phyloP scores from a whole-genome alignment of 2,329 filamentous ascomycete genomes.

The Fusarium fujikuroi region DNA sequence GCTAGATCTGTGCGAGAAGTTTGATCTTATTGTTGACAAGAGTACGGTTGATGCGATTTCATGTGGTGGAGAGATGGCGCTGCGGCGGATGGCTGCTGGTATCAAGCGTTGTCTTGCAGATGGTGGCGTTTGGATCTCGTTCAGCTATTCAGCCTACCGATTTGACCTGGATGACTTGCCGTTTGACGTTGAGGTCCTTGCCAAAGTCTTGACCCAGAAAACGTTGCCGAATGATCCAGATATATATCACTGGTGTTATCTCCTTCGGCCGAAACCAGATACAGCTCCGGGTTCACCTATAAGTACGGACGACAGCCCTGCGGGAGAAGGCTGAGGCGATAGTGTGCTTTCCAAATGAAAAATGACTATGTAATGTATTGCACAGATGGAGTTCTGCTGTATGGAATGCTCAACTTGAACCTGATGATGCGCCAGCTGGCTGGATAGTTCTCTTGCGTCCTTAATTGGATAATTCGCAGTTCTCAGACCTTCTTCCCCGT shows the following conservation, averaged over 20 bases:
- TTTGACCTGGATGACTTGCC: constrained; percentile 53
- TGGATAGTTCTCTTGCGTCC: background rate
- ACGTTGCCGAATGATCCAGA: constrained; percentile 56
- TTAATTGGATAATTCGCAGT: background rate
- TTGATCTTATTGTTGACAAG: constrained; percentile 60
- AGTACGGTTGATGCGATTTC: constrained; percentile 61
- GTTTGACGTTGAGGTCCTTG: constrained; percentile 56
- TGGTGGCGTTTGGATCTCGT: constrained; percentile 57
- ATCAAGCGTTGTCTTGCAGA: constrained; percentile 51
- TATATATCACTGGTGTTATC: constrained; percentile 58
- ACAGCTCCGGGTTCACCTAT: constrained; percentile 5
- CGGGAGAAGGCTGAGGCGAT: constrained; percentile 13
- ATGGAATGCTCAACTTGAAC: background rate
- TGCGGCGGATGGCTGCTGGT: constrained; percentile 53
- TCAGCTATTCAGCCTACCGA: constrained; percentile 58
- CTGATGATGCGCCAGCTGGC: background rate
- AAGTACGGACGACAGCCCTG: constrained; percentile 4
- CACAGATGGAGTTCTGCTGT: background rate
- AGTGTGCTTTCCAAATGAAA: background rate
- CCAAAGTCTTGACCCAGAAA: constrained; percentile 56
- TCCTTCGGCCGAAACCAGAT: constrained; percentile 50
- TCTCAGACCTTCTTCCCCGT: background rate
- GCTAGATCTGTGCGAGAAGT: constrained; percentile 46
- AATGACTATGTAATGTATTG: background rate
- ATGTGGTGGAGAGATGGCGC: constrained; percentile 54